These are phyloP conservation scores for Carex parvula DNA, from an alignment of 176 grass and related monocot species.

Conservation along the genomic window DNA sequence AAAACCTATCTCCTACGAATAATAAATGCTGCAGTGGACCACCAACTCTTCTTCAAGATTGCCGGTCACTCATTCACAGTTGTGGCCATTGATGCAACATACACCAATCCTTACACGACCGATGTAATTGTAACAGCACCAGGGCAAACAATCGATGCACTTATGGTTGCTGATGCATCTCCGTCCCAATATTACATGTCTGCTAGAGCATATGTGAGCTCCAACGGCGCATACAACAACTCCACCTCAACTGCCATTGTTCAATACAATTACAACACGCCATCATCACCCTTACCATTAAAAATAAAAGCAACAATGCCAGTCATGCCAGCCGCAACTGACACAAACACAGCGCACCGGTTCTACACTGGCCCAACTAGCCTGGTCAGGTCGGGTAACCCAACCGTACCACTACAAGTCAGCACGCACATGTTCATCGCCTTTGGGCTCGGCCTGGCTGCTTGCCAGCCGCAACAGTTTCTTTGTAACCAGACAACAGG, in stretches of 20 bases:
- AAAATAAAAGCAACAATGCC: conserved; percentile 15
- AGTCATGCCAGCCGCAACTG: conserved; percentile 40
- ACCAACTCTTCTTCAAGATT: conserved; percentile 68
- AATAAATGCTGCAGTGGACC: conserved; percentile 59
- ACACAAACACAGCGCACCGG: conserved; percentile 31
- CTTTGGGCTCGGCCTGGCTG: conserved; percentile 33
- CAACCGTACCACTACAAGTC: conserved; percentile 38
- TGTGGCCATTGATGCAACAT: conserved; percentile 47
- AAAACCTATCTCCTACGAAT: conserved; percentile 51
- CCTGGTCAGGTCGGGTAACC: conserved; percentile 32
- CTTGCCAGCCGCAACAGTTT: conserved; percentile 37
- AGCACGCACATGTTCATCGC: conserved; percentile 45
- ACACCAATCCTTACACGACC: conserved; percentile 59
- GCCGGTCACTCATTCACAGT: conserved; percentile 58
- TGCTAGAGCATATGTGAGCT: conserved; percentile 41
- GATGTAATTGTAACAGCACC: conserved; percentile 42
- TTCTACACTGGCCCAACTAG: conserved; percentile 47
- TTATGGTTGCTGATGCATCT: conserved; percentile 41
- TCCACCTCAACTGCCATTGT: conserved; percentile 39
- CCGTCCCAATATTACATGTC: conserved; percentile 48
- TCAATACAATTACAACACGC: not conserved
- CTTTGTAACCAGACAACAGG: conserved; percentile 50
- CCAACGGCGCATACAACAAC: conserved; percentile 35
- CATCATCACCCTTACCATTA: not conserved
- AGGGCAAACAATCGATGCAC: conserved; percentile 58